phyloP scores from a whole-genome alignment of 176 grass and related monocot genomes.

The Bonia amplexicaulis region DNA sequence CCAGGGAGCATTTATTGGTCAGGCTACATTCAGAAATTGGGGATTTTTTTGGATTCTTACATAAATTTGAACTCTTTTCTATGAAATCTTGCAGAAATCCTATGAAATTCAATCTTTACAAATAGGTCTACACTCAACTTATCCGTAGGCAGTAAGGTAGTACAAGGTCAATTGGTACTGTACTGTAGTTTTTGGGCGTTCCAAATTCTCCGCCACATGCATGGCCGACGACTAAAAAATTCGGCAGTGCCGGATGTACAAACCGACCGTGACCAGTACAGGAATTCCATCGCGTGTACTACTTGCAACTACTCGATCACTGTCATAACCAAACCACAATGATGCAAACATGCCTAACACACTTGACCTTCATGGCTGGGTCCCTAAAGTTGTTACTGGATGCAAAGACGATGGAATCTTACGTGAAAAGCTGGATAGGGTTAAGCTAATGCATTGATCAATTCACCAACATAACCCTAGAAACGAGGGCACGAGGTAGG shows the following conservation, averaged over 20 bases:
- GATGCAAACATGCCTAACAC: constrained; percentile 56
- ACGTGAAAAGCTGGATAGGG: constrained; percentile 14
- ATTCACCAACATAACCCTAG: constrained; percentile 18
- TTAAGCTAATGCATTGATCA: constrained; percentile 27
- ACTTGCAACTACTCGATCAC: background rate
- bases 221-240: constrained; percentile 11
- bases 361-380: constrained; percentile 33
- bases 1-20: background rate
- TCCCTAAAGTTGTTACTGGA: constrained; percentile 37
- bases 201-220: background rate
- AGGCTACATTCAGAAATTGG: too few relatives aligned
- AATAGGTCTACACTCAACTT: background rate
- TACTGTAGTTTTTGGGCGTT: background rate
- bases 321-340: constrained; percentile 38
- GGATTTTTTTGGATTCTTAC: too few relatives aligned
- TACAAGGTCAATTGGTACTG: background rate
- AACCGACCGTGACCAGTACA: constrained; percentile 23
- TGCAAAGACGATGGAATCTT: constrained; percentile 22
- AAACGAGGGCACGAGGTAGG: constrained; percentile 30
- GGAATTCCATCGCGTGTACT: constrained; percentile 35
- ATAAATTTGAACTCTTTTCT: too few relatives aligned
- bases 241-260: constrained; percentile 20
- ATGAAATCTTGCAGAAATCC: too few relatives aligned
- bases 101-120: background rate
- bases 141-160: background rate